Base-by-base conservation (phyloP, 2,329 filamentous ascomycete species). In the Stemphylium lycopersici region DNA sequence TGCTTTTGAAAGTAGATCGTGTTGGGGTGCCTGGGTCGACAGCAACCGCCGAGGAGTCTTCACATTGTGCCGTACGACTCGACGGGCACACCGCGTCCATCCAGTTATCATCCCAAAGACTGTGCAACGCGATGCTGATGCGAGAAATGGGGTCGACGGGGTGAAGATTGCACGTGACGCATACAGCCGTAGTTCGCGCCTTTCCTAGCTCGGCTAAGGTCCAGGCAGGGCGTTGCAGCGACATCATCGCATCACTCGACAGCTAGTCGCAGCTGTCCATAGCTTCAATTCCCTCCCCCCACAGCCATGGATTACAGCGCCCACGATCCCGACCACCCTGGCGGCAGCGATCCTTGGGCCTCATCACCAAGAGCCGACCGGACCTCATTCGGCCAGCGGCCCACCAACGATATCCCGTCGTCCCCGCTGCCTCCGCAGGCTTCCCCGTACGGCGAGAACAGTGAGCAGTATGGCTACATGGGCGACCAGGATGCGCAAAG, bases 301-400 rank as follows among this genome's bases (percentile, higher is more conserved):
- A 50, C 52, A 58, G 61, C 62, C 40, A 90, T 90, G 87, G 87
- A 90, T 72, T 90, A 90, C 73, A 86, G 86, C 34, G 60, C 68
- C 51, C 77, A 83, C 62, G 84, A 87, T 65, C 79, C 82, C 29
- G 84, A 86, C 49, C 80, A 84, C 67, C 81, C 83, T 39, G 78
- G 79, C 32, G 86, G 81, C 40, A 54, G 48, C 37, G 88, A 86
- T 32, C 87, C 87, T 48, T 90, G 87, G 87, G 86, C 82, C 10
- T 80, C 80, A 12, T 83, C 84, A 47, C 84, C 84, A 52, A 80
- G 79, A 63, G 81, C 74, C 72, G 82, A 73, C 72, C 79, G 78
- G 48, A 69, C 71, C 52, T 74, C 77, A 55, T 81, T 83, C 40
- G 77, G 78, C 39, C 77, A 79, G 58, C 66, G 79, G 44, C 77